A percentile compares a stretch with the other conserved stretches of the same genome.
phyloP scores from a whole-genome alignment of 805 yeast species.

The Dipodascus albidus region DNA sequence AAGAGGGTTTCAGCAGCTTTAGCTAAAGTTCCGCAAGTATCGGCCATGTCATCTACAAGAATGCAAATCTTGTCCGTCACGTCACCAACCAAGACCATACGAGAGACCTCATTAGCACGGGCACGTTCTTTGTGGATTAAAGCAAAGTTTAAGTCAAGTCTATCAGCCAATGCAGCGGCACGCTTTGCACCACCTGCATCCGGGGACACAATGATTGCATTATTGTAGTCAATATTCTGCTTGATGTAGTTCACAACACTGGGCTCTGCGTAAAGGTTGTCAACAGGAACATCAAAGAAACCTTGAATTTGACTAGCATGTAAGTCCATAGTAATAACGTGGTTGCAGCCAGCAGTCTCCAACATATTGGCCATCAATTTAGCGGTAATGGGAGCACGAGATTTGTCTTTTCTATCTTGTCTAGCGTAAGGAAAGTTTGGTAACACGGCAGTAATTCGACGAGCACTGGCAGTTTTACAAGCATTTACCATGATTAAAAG shows the following conservation, averaged over 20 bases:
- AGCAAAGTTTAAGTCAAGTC: conserved; percentile 86
- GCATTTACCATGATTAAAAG: conserved; percentile 85
- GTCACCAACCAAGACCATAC: conserved; percentile 96
- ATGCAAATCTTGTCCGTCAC: conserved; percentile 78
- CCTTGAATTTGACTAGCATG: conserved; percentile 99
- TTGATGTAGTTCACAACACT: conserved; percentile 74
- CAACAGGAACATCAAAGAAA: conserved; percentile 91
- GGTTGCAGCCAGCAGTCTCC: conserved; percentile 92
- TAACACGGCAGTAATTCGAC: conserved; percentile 87
- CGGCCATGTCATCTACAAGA: conserved; percentile 96
- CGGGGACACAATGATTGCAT: conserved; percentile 82
- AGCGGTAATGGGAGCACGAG: conserved; percentile 95
- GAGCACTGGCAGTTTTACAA: conserved; percentile 87
- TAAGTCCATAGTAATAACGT: conserved; percentile 92
- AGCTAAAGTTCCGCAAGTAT: conserved; percentile 93
- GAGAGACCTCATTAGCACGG: conserved; percentile 90
- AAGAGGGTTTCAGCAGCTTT: conserved; percentile 87
- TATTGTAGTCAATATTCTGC: conserved; percentile 43
- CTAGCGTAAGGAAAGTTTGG: conserved; percentile 97
- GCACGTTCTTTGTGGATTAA: conserved; percentile 96
- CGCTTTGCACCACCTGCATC: conserved; percentile 99
- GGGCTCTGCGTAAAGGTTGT: conserved; percentile 93
- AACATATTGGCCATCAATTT: conserved; percentile 87
- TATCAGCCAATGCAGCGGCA: conserved; percentile 94
- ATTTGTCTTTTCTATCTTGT: conserved; percentile 93